Conservation (phyloP, 805 yeast species). For the Saccharomycopsis olivae region DNA sequence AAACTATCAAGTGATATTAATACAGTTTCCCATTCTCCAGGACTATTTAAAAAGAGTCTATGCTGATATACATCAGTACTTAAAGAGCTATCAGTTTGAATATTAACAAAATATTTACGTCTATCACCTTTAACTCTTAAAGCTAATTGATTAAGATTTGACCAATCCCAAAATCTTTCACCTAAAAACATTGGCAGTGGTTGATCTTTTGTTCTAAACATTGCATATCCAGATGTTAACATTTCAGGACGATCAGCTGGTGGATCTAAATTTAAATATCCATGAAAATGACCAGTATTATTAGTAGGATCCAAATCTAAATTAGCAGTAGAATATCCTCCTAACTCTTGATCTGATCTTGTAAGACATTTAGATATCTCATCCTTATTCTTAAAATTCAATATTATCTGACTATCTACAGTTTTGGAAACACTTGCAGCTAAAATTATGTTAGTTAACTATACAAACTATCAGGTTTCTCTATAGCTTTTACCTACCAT, state of each 20-base stretch:
- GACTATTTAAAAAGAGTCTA: conserved; percentile 56
- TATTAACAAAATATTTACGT: conserved; percentile 65
- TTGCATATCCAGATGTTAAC: conserved; percentile 59
- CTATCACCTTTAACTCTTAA: conserved; percentile 64
- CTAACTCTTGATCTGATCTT: conserved; percentile 64
- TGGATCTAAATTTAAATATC: conserved; percentile 55
- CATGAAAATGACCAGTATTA: conserved; percentile 55
- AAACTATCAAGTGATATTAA: conserved; percentile 68
- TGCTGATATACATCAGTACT: conserved; percentile 78
- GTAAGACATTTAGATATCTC: conserved; percentile 42
- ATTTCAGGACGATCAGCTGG: conserved; percentile 58
- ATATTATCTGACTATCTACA: conserved; percentile 30
- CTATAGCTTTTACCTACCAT: too few species aligned
- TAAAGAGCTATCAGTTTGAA: conserved; percentile 72
- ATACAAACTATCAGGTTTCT: too few species aligned
- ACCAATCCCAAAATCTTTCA: conserved; percentile 55
- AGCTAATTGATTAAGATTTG: conserved; percentile 48
- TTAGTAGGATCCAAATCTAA: conserved; percentile 31
- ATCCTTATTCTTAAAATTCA: conserved; percentile 47
- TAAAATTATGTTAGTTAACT: too few species aligned
- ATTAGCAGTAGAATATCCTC: conserved; percentile 65
- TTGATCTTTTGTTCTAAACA: conserved; percentile 72
- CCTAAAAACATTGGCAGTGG: conserved; percentile 31
- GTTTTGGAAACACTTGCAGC: conserved; percentile 20
- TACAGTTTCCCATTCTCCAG: conserved; percentile 78